phyloP scores from a whole-genome alignment of 306 rosid genomes.

The Oxytropis ochrocephala region DNA sequence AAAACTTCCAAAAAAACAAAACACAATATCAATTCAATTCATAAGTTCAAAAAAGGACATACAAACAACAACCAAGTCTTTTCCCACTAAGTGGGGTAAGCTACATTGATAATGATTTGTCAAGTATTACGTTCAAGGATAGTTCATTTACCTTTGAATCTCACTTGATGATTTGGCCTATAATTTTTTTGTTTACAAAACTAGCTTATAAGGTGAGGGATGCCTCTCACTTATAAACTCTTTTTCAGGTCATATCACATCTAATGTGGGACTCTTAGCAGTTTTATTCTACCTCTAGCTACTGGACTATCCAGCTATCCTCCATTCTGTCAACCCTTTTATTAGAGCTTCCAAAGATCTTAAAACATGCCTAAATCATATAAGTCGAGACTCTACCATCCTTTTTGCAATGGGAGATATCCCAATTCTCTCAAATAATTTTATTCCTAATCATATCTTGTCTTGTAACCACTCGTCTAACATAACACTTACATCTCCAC shows the following conservation, averaged over 20 bases:
- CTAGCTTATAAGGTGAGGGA: too few species aligned
- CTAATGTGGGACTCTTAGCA: too few species aligned
- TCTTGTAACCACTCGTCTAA: background rate
- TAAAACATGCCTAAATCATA: background rate
- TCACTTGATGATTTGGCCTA: background rate
- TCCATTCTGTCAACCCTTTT: background rate
- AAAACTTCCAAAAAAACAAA: background rate
- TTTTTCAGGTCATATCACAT: too few species aligned
- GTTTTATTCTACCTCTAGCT: background rate
- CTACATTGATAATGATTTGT: background rate
- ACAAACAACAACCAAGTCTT: background rate
- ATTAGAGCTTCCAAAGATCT: background rate
- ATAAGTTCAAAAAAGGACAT: background rate
- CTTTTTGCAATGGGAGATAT: background rate
- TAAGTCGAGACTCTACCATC: background rate
- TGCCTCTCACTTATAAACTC: too few species aligned
- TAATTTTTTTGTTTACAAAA: too few species aligned
- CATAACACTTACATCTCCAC: background rate
- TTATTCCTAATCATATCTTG: background rate
- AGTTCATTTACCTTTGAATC: background rate
- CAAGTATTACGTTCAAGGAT: background rate
- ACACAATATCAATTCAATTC: background rate
- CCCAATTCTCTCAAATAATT: background rate
- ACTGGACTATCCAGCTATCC: background rate
- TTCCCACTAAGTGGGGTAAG: background rate